phyloP scores from a whole-genome alignment of 768 basidiomycete genomes.

The Lentinula sp. region DNA sequence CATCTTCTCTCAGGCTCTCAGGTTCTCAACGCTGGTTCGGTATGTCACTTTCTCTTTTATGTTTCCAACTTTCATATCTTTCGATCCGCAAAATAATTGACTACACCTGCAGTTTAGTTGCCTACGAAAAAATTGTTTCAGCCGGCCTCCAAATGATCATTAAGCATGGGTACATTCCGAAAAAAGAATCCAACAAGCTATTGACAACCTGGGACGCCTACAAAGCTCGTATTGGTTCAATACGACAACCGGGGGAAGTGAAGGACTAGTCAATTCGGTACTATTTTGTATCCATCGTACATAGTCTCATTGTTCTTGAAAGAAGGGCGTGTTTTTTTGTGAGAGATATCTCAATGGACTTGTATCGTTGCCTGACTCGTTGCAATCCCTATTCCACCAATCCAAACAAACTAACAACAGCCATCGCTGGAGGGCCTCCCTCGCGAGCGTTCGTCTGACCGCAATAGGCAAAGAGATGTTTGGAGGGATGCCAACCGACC shows the following conservation, averaged over 20 bases:
- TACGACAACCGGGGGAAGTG: too few relatives aligned
- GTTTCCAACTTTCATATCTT: too few relatives aligned
- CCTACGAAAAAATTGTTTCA: background rate
- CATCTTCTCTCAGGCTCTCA: too few relatives aligned
- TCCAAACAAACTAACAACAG: constrained; percentile 72
- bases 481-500: constrained; percentile 79
- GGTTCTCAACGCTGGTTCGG: too few relatives aligned
- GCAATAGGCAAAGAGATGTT: constrained; percentile 76
- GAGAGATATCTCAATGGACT: too few relatives aligned
- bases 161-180: background rate
- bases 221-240: background rate
- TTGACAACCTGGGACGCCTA: background rate
- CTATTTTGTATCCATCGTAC: too few relatives aligned
- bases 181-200: background rate
- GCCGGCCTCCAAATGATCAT: background rate
- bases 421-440: constrained; percentile 57
- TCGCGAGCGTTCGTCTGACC: constrained; percentile 67
- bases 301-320: too few relatives aligned
- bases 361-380: too few relatives aligned
- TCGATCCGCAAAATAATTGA: too few relatives aligned
- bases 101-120: too few relatives aligned
- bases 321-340: too few relatives aligned
- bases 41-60: too few relatives aligned
- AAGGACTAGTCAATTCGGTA: background rate
- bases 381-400: constrained; percentile 13